Percentiles rank a stretch among this genome's conserved stretches.
Evolutionary conservation across 768 basidiomycete genomes (phyloP).

Genomic region (Boletus huronensis): DNA sequence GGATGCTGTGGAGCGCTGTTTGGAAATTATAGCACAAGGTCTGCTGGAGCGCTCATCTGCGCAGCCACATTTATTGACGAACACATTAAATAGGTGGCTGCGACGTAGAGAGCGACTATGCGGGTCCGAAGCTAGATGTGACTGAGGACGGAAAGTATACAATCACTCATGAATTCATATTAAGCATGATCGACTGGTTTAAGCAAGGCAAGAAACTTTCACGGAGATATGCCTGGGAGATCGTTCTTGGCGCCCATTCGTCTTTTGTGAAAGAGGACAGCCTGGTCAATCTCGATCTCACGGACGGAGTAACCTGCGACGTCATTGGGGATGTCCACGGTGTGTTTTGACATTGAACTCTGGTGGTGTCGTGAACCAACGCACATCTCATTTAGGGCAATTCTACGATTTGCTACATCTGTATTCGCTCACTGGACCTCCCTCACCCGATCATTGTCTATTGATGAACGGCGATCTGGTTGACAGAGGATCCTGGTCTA

Average conservation of each 20-base stretch:
- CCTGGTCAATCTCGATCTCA: constrained; percentile 70
- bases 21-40: constrained; percentile 80
- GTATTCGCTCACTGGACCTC: constrained; percentile 79
- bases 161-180: constrained; percentile 77
- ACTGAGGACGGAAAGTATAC: constrained; percentile 62
- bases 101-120: constrained; percentile 67
- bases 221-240: constrained; percentile 92
- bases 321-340: constrained; percentile 97
- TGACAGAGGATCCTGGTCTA: constrained; percentile 94
- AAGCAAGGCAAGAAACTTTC: constrained; percentile 92
- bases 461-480: constrained; percentile 96
- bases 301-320: constrained; percentile 79
- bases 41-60: constrained; percentile 10
- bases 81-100: constrained; percentile 56
- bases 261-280: constrained; percentile 75
- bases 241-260: constrained; percentile 80
- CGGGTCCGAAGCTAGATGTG: constrained; percentile 67
- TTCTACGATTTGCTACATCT: constrained; percentile 93
- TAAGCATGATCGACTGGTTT: constrained; percentile 86
- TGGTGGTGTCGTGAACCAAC: neutral
- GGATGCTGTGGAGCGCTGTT: constrained; percentile 67
- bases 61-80: constrained; percentile 4
- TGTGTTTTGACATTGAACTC: constrained; percentile 29
- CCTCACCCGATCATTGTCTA: constrained; percentile 78
- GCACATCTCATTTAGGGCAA: constrained; percentile 56